Evolutionary conservation across 768 basidiomycete genomes (phyloP).

Genomic region (Suillus spraguei): DNA sequence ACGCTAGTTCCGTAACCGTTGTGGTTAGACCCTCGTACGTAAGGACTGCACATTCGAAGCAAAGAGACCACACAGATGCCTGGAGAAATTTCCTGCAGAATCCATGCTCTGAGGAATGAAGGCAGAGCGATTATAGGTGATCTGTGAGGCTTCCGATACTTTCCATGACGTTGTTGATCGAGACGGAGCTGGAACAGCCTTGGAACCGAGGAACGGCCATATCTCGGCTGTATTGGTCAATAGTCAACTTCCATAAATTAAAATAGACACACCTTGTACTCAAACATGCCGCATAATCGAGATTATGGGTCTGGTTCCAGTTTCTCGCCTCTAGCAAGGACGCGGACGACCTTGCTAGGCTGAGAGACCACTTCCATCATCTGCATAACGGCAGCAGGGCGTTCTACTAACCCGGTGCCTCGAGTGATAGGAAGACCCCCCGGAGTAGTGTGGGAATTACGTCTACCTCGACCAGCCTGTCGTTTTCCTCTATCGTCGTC

Average conservation of each 20-base stretch:
- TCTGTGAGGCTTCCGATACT: slow-evolving; percentile 9
- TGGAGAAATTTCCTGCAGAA: slow-evolving; percentile 7
- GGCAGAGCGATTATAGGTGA: slow-evolving; percentile 7
- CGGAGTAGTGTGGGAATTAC: slow-evolving; percentile 25
- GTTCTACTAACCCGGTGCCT: slow-evolving; percentile 62
- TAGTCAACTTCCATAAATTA: background rate
- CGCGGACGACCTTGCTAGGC: slow-evolving; percentile 73
- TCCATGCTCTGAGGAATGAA: slow-evolving; percentile 1
- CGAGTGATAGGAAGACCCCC: slow-evolving; percentile 23
- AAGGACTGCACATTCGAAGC: slow-evolving; percentile 7
- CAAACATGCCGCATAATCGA: background rate
- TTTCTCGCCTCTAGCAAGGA: slow-evolving; percentile 85
- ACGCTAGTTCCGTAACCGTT: slow-evolving; percentile 4
- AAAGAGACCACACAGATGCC: slow-evolving; percentile 11
- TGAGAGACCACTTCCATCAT: slow-evolving; percentile 82
- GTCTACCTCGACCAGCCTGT: slow-evolving; percentile 29
- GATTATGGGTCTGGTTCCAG: slow-evolving; percentile 53
- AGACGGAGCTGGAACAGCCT: slow-evolving; percentile 7
- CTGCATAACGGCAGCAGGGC: slow-evolving; percentile 74
- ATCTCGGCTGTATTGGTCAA: slow-evolving; percentile 9
- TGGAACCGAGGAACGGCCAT: slow-evolving; percentile 7
- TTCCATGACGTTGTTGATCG: slow-evolving; percentile 7
- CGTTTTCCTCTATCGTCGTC: slow-evolving; percentile 38
- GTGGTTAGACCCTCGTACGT: background rate
- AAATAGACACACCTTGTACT: slow-evolving; percentile 8